Base-by-base conservation (phyloP, 768 basidiomycete genomes). In the Tulasnella sp. region DNA sequence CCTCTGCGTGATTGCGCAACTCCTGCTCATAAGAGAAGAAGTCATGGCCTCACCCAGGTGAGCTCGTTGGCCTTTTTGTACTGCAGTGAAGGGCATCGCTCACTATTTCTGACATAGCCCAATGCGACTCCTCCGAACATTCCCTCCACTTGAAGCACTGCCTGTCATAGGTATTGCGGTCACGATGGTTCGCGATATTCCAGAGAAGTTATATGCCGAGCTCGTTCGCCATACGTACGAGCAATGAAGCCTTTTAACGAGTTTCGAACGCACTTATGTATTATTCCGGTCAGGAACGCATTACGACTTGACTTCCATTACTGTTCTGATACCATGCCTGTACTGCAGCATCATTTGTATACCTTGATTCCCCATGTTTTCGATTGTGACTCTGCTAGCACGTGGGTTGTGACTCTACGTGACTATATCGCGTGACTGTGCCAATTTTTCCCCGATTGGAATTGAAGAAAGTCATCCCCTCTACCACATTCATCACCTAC, bases 1-100 rank as follows among this genome's bases (percentile, higher is more conserved):
- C 9, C 71, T 99, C 13, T 96, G 92, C 61, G 91, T 98, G 3
- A 96, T 98, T 54, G 93, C 95, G 5, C 95, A 98, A 60, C 67
- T 99, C 3, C 64, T 92, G 3, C 74, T 93, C 9, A 93, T 96
- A 66, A 73, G 90, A 53, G 83, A 87, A 39, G 86, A 90, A 40
- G 77, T 99, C 41, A 89, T 99, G 81, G 72, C 68, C 44, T 88
- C 83, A 1, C 71, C 80, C 2, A 90, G 88, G 93, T 92, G 51
- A 35, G 76, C 63, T 35, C 8, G 10, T 5, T 29, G 29, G 25
- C 49, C 12, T 37, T 16, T 27, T 9, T 40, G 37, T 12, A 9
- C 53, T 24, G 40, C 7, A 16, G 31, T 19, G 4, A 9, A 8
- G 40, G 10, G 42, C n/a, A 19, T 45, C 33, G 29, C 20, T 49